These are phyloP conservation scores for Elaphomyces granulatus DNA, from an alignment of 495 filamentous ascomycete genomes.

Conservation along the genomic window DNA sequence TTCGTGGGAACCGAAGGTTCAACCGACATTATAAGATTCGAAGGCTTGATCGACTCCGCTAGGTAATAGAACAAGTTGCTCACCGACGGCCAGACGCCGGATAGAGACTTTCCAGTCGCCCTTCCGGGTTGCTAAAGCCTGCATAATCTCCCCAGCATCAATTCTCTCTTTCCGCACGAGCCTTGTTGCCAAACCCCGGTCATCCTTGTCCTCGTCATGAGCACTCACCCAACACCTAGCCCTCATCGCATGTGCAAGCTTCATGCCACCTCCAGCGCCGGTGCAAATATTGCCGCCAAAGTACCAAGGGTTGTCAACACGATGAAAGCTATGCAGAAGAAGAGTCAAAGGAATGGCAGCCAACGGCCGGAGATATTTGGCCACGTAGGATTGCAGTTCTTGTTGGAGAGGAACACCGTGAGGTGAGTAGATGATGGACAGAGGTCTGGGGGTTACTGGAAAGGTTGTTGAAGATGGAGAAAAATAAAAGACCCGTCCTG, in stretches of 20 bases:
- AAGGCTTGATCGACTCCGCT: too few relatives aligned
- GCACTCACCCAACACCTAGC: conserved; percentile 48
- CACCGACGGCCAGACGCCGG: not conserved
- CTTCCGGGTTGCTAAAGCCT: not conserved
- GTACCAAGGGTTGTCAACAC: conserved; percentile 45
- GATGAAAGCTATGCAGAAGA: conserved; percentile 50
- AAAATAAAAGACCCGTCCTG: too few relatives aligned
- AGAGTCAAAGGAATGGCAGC: conserved; percentile 46
- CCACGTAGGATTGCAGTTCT: conserved; percentile 37
- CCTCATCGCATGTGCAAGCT: conserved; percentile 38
- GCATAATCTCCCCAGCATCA: conserved; percentile 29
- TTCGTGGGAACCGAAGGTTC: too few relatives aligned
- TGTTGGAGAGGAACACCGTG: conserved; percentile 38
- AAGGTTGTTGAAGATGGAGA: conserved; percentile 14
- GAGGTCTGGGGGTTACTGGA: conserved; percentile 18
- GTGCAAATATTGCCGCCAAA: conserved; percentile 46
- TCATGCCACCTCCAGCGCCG: conserved; percentile 38
- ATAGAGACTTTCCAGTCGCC: not conserved
- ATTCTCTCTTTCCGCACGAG: conserved; percentile 34
- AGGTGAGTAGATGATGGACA: conserved; percentile 47
- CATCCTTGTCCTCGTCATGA: conserved; percentile 50
- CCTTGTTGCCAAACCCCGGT: conserved; percentile 35
- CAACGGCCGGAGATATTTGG: conserved; percentile 38
- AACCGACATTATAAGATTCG: too few relatives aligned
- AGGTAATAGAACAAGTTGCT: not conserved